Evolutionary conservation across 2,329 filamentous ascomycete genomes (phyloP), one percentile per base, ranked within the genome.

Genomic region (Helotiales sp.): DNA sequence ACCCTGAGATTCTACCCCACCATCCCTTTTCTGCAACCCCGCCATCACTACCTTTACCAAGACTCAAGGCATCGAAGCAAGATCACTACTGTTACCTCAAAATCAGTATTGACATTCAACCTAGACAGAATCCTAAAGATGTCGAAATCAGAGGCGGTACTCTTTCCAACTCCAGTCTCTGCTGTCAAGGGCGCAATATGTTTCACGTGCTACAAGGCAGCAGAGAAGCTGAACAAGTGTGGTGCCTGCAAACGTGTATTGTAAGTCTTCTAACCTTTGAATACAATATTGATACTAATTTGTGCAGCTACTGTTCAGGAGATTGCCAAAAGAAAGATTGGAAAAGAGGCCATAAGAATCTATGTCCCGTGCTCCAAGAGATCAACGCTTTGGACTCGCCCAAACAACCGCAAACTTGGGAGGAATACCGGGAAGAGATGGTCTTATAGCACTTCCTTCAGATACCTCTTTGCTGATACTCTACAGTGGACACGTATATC

Each of bases 291-390:
- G 22, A 51, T 30, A 2, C n/a, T n/a, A 25, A 8, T 38, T 19
- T 2, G 19, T 19, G 33, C 17, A 60, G 53, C 30, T 68, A 70
- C 31, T 70, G 66, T 58, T 68, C 66, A 2, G 55, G 36, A 17
- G 53, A 60, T 38, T 70, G 67, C 42, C 67, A 70, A 38, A 60
- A 57, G 54, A 52, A 38, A 19, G 54, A 69, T 30, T 68, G 67
- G 67, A 57, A 59, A 33, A 51, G 48, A 36, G 55, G 48, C 8
- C 62, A 64, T 34, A 61, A 62, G 29, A 42, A 51, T 4, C 13
- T 59, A 12, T 64, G 62, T 38, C 49, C 44, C 8, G 34, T 60
- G 2, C 42, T 62, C 9, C 25, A 36, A 3, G 48, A 46, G 15
- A 48, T 55, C 24, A 59, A 60, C 29, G 27, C 25, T 4, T 22